Evolutionary conservation across 1,284 basidiomycete species (phyloP).

Genomic region (Xanthoconium separans): DNA sequence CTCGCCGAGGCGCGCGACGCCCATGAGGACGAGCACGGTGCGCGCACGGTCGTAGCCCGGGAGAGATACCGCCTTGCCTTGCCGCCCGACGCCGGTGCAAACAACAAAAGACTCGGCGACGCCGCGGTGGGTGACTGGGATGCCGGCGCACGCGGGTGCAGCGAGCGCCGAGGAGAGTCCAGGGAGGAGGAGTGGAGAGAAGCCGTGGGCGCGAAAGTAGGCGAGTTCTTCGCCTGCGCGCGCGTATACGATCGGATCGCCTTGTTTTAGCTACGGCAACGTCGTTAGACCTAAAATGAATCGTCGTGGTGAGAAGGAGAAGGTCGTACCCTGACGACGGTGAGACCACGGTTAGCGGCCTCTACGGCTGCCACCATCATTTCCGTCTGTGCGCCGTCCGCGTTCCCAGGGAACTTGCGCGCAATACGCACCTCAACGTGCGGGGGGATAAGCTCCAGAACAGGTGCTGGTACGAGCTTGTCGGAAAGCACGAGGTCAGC

Average conservation of each 20-base stretch:
- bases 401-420: constrained; percentile 96
- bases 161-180: constrained; percentile 89
- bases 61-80: constrained; percentile 81
- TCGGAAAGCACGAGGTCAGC: constrained; percentile 91
- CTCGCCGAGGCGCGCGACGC: constrained; percentile 80
- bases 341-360: constrained; percentile 76
- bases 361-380: constrained; percentile 90
- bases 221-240: constrained; percentile 94
- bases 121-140: constrained; percentile 94
- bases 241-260: constrained; percentile 94
- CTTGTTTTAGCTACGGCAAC: constrained; percentile 79
- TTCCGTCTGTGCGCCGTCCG: constrained; percentile 91
- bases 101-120: constrained; percentile 88
- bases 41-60: constrained; percentile 84
- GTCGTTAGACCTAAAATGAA: no score
- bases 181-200: constrained; percentile 82
- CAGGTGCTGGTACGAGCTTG: constrained; percentile 93
- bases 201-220: constrained; percentile 84
- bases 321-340: constrained; percentile 75
- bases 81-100: constrained; percentile 91
- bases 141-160: constrained; percentile 85
- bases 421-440: constrained; percentile 79
- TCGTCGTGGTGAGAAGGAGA: no score
- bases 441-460: constrained; percentile 85
- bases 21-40: constrained; percentile 90